These are phyloP conservation scores for Aureobasidium uvarum DNA, from an alignment of 2,329 filamentous ascomycete species.

Conservation along the genomic window DNA sequence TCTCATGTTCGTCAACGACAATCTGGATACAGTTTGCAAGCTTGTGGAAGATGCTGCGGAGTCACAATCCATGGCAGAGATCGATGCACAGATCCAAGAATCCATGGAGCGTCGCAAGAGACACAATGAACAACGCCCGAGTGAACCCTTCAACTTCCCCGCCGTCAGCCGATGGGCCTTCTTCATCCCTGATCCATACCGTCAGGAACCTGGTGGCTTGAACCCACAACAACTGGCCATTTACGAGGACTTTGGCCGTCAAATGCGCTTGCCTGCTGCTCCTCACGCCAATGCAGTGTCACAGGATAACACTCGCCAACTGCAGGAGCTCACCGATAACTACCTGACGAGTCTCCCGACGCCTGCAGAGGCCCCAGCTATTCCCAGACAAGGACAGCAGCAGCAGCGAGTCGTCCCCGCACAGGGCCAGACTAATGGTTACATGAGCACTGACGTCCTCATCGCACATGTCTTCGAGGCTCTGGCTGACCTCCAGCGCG, in stretches of 20 bases:
- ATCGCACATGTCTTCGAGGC: constrained; percentile 56
- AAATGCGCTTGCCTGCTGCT: constrained; percentile 60
- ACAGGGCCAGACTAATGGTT: constrained; percentile 58
- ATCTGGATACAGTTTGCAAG: constrained; percentile 86
- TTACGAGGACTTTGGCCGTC: constrained; percentile 92
- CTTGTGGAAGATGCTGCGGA: constrained; percentile 96
- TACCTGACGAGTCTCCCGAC: constrained; percentile 63
- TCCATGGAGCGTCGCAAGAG: constrained; percentile 75
- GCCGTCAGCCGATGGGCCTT: constrained; percentile 84
- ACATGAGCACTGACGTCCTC: constrained; percentile 54
- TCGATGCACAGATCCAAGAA: constrained; percentile 85
- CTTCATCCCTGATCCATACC: constrained; percentile 91
- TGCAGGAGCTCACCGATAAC: constrained; percentile 62
- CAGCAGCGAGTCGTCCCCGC: constrained; percentile 45
- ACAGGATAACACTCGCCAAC: constrained; percentile 59
- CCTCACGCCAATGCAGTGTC: constrained; percentile 56
- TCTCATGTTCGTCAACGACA: constrained; percentile 98
- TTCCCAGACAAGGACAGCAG: constrained; percentile 58
- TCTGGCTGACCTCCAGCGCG: constrained; percentile 57
- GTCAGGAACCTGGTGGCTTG: constrained; percentile 75
- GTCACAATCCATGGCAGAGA: constrained; percentile 87
- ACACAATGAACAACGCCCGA: constrained; percentile 71
- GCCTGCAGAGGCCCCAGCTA: constrained; percentile 60
- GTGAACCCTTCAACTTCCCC: constrained; percentile 79
- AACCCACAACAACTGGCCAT: constrained; percentile 93